A percentile compares a stretch with the other conserved stretches of the same genome.
Evolutionary conservation across 495 filamentous ascomycete genomes (phyloP).

Genomic region (Hyaloscypha finlandica): DNA sequence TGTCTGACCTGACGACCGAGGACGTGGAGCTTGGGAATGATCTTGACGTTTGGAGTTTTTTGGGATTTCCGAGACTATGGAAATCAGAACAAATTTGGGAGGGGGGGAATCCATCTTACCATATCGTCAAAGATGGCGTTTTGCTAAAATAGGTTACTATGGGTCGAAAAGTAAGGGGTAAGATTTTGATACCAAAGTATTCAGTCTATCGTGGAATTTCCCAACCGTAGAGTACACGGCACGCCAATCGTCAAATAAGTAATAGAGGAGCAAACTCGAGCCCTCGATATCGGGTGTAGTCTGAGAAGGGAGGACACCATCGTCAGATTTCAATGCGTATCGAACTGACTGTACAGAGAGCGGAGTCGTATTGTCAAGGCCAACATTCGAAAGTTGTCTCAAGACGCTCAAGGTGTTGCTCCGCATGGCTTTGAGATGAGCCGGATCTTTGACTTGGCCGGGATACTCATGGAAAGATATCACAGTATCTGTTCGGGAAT

Average conservation of each 20-base stretch:
- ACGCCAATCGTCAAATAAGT: constrained; percentile 86
- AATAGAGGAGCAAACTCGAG: constrained; percentile 79
- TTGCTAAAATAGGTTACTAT: constrained; percentile 14
- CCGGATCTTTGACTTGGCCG: constrained; percentile 35
- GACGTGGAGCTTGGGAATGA: constrained; percentile 46
- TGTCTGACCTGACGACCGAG: constrained; percentile 73
- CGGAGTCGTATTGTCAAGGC: constrained; percentile 41
- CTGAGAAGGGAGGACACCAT: constrained; percentile 15
- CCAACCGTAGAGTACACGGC: constrained; percentile 63
- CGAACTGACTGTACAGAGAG: constrained; percentile 50
- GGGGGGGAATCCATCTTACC: constrained; percentile 14
- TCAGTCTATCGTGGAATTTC: constrained; percentile 52
- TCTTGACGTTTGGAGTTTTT: constrained; percentile 28
- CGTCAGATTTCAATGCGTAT: constrained; percentile 30
- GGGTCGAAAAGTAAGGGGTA: background rate
- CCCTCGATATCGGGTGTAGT: constrained; percentile 52
- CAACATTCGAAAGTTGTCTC: constrained; percentile 61
- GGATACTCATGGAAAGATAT: constrained; percentile 77
- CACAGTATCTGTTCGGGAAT: constrained; percentile 58
- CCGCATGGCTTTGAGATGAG: constrained; percentile 56
- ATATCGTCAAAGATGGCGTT: constrained; percentile 26
- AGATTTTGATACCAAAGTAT: constrained; percentile 51
- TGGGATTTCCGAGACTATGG: constrained; percentile 23
- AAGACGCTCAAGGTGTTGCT: constrained; percentile 73
- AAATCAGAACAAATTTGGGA: background rate